Conservation (phyloP, 2,329 filamentous ascomycete genomes). For the Nemania serpens region DNA sequence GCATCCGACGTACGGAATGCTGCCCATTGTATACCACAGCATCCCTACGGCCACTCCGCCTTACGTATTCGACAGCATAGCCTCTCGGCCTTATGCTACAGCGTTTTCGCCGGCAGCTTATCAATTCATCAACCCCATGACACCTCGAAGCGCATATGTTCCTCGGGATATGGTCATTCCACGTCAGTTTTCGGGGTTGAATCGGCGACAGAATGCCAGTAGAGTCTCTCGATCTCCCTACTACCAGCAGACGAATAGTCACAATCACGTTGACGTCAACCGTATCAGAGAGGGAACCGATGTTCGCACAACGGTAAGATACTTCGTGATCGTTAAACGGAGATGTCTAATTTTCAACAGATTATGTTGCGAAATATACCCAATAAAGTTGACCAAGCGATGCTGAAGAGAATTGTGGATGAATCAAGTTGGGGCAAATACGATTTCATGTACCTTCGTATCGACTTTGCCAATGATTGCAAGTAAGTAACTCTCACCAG, state of each 20-base stretch:
- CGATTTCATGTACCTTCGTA: conserved; percentile 94
- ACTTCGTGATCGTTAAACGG: background rate
- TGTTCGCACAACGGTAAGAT: conserved; percentile 73
- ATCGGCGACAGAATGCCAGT: conserved; percentile 55
- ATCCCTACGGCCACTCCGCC: conserved; percentile 39
- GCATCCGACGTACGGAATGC: conserved; percentile 43
- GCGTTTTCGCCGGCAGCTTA: conserved; percentile 38
- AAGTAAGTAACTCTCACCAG: conserved; percentile 59
- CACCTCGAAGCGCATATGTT: conserved; percentile 33
- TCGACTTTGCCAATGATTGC: conserved; percentile 84
- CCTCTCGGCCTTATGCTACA: conserved; percentile 37
- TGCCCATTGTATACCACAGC: conserved; percentile 45
- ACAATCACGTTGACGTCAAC: conserved; percentile 66
- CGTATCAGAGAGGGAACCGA: conserved; percentile 69
- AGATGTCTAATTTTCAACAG: conserved; percentile 46
- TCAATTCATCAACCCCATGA: conserved; percentile 35
- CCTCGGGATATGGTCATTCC: conserved; percentile 48
- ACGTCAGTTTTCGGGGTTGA: conserved; percentile 44
- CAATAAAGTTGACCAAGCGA: conserved; percentile 79
- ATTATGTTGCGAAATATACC: conserved; percentile 97
- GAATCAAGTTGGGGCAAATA: conserved; percentile 79
- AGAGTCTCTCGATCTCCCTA: conserved; percentile 52
- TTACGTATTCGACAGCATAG: conserved; percentile 43
- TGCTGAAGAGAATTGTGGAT: conserved; percentile 81
- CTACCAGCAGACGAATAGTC: conserved; percentile 55